These are phyloP conservation scores for Aspergillus bombycis DNA, from an alignment of 2,329 filamentous ascomycete species.

Conservation along the genomic window DNA sequence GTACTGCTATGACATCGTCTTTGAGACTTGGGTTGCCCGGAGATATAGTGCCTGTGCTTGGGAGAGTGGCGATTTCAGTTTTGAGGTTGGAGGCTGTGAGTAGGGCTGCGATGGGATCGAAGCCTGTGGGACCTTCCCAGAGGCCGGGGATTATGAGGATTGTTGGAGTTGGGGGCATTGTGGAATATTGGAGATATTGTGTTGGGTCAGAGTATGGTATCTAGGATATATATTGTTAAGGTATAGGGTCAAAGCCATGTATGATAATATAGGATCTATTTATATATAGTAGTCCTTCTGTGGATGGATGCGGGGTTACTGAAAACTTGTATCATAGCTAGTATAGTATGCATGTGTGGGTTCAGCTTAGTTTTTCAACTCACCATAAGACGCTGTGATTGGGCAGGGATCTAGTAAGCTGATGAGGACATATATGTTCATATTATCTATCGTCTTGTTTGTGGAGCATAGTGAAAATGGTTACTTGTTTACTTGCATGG, in stretches of 20 bases:
- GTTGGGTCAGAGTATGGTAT: not conserved
- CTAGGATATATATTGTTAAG: not conserved
- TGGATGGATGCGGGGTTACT: not conserved
- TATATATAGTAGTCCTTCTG: not conserved
- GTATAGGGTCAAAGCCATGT: not conserved
- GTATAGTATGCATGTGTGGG: not conserved
- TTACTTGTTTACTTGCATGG: not conserved
- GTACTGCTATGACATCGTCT: not conserved
- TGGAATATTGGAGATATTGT: not conserved
- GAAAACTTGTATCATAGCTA: not conserved
- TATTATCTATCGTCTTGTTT: not conserved
- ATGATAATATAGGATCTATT: not conserved
- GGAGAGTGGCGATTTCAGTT: not conserved
- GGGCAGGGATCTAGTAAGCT: not conserved
- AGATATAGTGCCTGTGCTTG: not conserved
- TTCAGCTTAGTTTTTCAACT: not conserved
- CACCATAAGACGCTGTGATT: not conserved
- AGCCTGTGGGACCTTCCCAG: not conserved
- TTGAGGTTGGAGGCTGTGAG: not conserved
- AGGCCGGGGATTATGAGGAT: not conserved
- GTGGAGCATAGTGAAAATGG: not conserved
- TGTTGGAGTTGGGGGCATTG: not conserved
- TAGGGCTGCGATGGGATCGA: not conserved
- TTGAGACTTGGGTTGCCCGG: not conserved
- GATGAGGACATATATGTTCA: not conserved